phyloP scores from a whole-genome alignment of 2,329 filamentous ascomycete genomes.

The Hirsutella minnesotensis region DNA sequence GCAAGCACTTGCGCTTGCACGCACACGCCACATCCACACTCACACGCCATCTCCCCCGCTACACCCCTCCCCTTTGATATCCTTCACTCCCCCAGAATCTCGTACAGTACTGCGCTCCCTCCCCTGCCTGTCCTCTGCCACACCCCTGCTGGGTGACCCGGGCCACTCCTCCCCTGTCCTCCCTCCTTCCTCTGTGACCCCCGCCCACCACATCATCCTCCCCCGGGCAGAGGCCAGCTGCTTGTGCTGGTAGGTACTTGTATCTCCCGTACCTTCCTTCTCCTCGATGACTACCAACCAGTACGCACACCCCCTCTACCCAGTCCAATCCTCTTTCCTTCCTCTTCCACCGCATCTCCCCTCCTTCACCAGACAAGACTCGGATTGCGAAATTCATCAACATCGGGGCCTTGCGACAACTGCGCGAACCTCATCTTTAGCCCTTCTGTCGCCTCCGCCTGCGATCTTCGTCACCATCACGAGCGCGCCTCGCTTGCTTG shows the following conservation, averaged over 20 bases:
- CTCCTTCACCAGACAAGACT: conserved; percentile 2
- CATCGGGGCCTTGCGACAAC: not conserved
- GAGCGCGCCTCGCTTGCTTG: no score
- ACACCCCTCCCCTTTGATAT: no score
- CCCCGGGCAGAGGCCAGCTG: not conserved
- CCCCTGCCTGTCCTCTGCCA: no score
- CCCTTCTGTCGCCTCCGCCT: not conserved
- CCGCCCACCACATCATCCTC: not conserved
- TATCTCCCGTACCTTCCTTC: not conserved
- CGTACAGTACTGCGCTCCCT: no score
- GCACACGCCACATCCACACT: not conserved
- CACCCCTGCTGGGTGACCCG: no score
- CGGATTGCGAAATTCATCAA: conserved; percentile 1
- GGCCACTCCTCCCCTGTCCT: not conserved
- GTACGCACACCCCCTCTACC: conserved; percentile 3
- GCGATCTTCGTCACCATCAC: not conserved
- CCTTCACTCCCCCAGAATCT: no score
- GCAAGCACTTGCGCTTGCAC: not conserved
- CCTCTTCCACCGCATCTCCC: conserved; percentile 8
- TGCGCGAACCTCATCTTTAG: not conserved
- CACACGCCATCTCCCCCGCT: no score
- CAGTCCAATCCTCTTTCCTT: conserved; percentile 7
- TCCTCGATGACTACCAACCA: not conserved
- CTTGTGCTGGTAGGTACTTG: conserved; percentile 1
- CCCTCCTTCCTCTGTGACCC: not conserved